Evolutionary conservation across 2,329 filamentous ascomycete genomes (phyloP), one percentile per base, ranked within the genome.

Genomic region (Diaporthe amygdali): DNA sequence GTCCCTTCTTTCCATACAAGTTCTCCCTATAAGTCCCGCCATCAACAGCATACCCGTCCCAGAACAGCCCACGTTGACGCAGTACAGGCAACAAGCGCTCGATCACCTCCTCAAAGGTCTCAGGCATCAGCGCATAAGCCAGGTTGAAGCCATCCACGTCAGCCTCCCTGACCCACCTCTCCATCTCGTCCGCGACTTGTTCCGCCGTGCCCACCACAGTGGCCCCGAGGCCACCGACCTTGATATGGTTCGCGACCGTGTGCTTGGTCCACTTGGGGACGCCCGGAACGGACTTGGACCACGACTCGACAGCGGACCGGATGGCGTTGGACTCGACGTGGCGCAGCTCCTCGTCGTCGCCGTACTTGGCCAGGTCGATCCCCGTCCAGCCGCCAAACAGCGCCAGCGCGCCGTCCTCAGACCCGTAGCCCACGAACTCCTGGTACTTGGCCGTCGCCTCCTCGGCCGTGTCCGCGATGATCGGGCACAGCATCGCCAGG

Each of bases 331-430:
- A 87, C 77, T 90, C 85, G n/a, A 91, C 88, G 68, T 88, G 82
- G 15, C 89, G 81, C 64, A 92, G 80, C 77, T 92, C 90, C 76
- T 92, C 86, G 51, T 92, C 90, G 32, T 92, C 90, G 0, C 82
- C 86, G 74, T 91, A 92, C 52, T 85, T 81, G 8, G 85, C 82
- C 30, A 92, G 80, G 76, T 93, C 89, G 56, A 92, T 90, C 0
- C 90, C 90, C 0, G 90, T 91, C 89, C 90, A 92, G 0, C 90
- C 90, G 2, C 90, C 89, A 74, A 92, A 92, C 2, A 92, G 79
- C 0, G 90, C 89, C 61, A 92, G 77, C 0, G 90, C 90, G 5
- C 90, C 91, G 70, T 92, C 90, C 51, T 87, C 84, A 2, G 87
- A 87, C 0, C 88, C 90, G 74, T 91, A 86, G 59, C 83, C 84